phyloP scores from a whole-genome alignment of 192 early-diverging fungal species.

The Chytriomyces sp. region DNA sequence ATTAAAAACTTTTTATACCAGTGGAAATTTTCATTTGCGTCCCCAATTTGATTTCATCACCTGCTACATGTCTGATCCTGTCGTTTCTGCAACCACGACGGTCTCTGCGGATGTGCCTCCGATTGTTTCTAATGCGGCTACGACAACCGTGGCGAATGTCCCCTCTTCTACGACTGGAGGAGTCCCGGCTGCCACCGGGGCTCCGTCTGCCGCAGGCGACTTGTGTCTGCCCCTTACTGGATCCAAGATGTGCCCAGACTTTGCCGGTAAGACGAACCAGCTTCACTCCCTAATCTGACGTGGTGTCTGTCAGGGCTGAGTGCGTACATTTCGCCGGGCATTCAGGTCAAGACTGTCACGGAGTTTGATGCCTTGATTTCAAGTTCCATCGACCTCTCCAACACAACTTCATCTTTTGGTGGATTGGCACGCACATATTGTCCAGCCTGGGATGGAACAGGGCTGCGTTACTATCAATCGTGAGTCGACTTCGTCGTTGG shows the following conservation, averaged over 20 bases:
- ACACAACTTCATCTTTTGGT: background rate
- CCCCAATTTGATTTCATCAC: background rate
- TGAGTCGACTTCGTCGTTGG: background rate
- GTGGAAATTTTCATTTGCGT: no score
- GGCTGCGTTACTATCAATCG: slow-evolving; percentile 1
- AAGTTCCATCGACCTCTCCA: background rate
- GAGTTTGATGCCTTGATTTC: slow-evolving; percentile 7
- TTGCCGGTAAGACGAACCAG: slow-evolving; percentile 13
- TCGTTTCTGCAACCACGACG: background rate
- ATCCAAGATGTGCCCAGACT: background rate
- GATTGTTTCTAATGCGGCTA: no score
- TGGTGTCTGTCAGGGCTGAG: no score
- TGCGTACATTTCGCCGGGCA: background rate
- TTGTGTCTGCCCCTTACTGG: background rate
- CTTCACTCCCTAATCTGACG: no score
- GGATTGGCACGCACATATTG: background rate
- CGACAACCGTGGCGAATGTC: background rate
- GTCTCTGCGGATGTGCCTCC: background rate
- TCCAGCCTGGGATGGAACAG: slow-evolving; percentile 25
- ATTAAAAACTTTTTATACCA: no score
- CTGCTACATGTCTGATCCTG: background rate
- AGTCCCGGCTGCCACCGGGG: no score
- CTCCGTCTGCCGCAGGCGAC: no score
- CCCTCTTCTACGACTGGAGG: background rate
- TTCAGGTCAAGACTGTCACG: background rate